phyloP scores from a whole-genome alignment of 352 stramenopile genomes.

The Pythium dissimile region DNA sequence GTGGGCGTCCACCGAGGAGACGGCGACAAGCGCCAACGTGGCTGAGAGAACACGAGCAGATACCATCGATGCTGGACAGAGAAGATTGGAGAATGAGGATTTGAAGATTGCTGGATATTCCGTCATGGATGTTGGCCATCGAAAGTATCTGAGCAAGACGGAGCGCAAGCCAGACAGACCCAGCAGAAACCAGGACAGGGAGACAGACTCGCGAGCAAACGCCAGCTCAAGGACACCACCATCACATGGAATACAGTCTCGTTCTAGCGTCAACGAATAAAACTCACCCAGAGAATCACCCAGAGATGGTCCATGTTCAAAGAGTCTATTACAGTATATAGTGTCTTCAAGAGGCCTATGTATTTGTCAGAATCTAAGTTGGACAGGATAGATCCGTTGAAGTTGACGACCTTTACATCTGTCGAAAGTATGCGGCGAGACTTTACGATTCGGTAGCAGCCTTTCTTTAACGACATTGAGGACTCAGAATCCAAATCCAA shows the following conservation, averaged over 20 bases:
- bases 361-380: too few relatives aligned
- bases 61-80: not conserved
- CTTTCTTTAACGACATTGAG: too few relatives aligned
- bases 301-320: too few relatives aligned
- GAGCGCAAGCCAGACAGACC: too few relatives aligned
- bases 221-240: not conserved
- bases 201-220: not conserved
- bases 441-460: too few relatives aligned
- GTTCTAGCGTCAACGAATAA: not conserved
- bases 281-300: not conserved
- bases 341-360: not conserved
- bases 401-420: not conserved
- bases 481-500: too few relatives aligned
- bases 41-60: not conserved
- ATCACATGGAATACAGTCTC: slow-evolving; percentile 2
- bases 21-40: not conserved
- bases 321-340: too few relatives aligned
- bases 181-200: not conserved
- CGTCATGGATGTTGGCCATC: not conserved
- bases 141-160: not conserved
- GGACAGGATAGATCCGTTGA: not conserved
- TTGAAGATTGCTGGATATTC: not conserved
- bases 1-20: not conserved
- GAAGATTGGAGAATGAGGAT: not conserved
- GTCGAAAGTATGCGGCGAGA: too few relatives aligned